Evolutionary conservation across 805 yeast genomes (phyloP), one percentile per base, ranked within the genome.

Genomic region (Metschnikowia borealis): DNA sequence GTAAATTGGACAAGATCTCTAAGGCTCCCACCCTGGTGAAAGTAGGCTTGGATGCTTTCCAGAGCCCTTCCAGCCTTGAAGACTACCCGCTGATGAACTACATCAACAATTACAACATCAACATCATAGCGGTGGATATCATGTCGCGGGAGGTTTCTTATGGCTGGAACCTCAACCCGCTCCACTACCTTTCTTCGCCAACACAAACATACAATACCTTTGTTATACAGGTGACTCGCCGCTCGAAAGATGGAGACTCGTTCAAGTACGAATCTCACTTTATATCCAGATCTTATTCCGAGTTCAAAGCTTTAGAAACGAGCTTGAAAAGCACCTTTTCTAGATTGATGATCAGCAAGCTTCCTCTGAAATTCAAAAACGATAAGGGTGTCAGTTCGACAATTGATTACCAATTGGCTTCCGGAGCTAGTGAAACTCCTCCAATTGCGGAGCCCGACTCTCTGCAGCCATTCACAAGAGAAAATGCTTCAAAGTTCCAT

Each of bases 121-220:
- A 87, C 54, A 81, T 90, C 10, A 77, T 81, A 26, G 89, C 94
- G 1, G 96, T 86, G 0, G 63, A 82, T 5, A 54, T 59, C 31
- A 58, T 62, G 37, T 42, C 37, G 35, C 31, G 50, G 56, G 44
- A 23, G 11, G 44, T 47, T 2, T 26, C 47, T 23, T 40, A 20
- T 26, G 48, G 44, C 31, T 61, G 66, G 68, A 53, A 58, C 23
- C 46, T 62, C 44, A 52, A 54, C 34, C 51, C 51, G 14, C 38
- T 54, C 15, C 38, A 50, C 21, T 40, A 46, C 37, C 39, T 53
- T 33, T 26, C 49, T 2, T 35, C 50, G 4, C 35, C 39, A n/a
- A 44, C 49, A 23, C 33, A 38, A 7, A 53, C 48, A 6, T 70
- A 62, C 51, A 66, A 69, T 47, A 78, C 69, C 51, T 85, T 83